phyloP scores from a whole-genome alignment of 2,329 filamentous ascomycete genomes.

The Colletotrichum tropicale region DNA sequence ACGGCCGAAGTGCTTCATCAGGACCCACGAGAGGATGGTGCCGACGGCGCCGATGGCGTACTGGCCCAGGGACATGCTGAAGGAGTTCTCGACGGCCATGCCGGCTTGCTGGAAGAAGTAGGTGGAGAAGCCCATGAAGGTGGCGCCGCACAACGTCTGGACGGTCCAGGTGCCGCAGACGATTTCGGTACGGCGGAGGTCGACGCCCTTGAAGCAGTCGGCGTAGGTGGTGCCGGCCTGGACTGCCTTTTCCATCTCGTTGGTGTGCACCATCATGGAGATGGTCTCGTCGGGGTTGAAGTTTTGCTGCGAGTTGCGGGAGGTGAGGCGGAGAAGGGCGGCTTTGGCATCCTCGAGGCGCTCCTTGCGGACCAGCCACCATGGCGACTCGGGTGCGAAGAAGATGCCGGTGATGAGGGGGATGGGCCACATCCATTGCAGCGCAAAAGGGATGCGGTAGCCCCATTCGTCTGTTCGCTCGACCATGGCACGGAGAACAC shows the following conservation, averaged over 20 bases:
- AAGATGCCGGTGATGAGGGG: slow-evolving; percentile 46
- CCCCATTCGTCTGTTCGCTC: slow-evolving; percentile 42
- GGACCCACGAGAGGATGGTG: slow-evolving; percentile 49
- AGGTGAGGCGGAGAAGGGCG: slow-evolving; percentile 43
- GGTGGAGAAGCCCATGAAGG: slow-evolving; percentile 36
- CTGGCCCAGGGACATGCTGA: slow-evolving; percentile 44
- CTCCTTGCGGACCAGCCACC: slow-evolving; percentile 51
- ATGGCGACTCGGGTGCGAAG: slow-evolving; percentile 54
- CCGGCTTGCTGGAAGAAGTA: slow-evolving; percentile 51
- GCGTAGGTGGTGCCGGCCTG: slow-evolving; percentile 44
- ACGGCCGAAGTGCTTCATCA: slow-evolving; percentile 48
- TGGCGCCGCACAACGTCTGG: slow-evolving; percentile 43
- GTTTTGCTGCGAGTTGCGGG: slow-evolving; percentile 26
- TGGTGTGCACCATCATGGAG: slow-evolving; percentile 57
- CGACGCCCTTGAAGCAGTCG: slow-evolving; percentile 52
- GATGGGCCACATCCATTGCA: slow-evolving; percentile 55
- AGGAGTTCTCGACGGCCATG: slow-evolving; percentile 39
- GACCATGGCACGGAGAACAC: slow-evolving; percentile 45
- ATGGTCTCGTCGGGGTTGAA: slow-evolving; percentile 48
- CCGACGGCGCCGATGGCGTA: slow-evolving; percentile 49
- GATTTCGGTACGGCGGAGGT: slow-evolving; percentile 51
- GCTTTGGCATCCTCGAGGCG: slow-evolving; percentile 42
- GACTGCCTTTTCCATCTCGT: slow-evolving; percentile 48
- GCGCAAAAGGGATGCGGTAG: slow-evolving; percentile 52
- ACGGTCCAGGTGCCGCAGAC: slow-evolving; percentile 43